These are phyloP conservation scores for Vigna angularis DNA, from an alignment of 306 rosid species.

Conservation along the genomic window DNA sequence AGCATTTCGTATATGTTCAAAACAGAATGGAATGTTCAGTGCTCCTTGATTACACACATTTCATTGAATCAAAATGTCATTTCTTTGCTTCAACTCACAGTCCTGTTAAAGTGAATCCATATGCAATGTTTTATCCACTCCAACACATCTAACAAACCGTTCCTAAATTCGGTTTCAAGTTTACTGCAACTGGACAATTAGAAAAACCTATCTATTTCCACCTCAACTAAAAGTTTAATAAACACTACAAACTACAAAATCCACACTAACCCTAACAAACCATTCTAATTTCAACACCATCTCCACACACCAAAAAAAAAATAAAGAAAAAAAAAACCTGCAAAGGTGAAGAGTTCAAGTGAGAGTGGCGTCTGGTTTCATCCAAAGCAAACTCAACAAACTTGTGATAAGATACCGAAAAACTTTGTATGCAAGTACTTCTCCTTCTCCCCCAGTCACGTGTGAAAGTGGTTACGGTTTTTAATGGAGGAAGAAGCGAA, in stretches of 20 bases:
- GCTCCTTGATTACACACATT: too few species aligned
- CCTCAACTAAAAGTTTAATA: too few species aligned
- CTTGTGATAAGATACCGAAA: slow-evolving; percentile 49
- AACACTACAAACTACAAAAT: background rate
- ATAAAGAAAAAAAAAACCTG: slow-evolving; percentile 31
- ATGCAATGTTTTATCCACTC: too few species aligned
- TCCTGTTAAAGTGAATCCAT: too few species aligned
- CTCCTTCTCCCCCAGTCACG: slow-evolving; percentile 30
- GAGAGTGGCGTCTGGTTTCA: slow-evolving; percentile 48
- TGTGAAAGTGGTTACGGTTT: slow-evolving; percentile 5
- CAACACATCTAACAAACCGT: too few species aligned
- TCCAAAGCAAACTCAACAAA: slow-evolving; percentile 57
- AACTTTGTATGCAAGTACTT: slow-evolving; percentile 6
- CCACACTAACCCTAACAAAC: slow-evolving; percentile 18
- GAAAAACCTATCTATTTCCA: background rate
- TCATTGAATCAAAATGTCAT: too few species aligned
- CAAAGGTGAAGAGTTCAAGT: slow-evolving; percentile 55
- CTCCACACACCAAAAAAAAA: background rate
- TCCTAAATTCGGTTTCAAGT: too few species aligned
- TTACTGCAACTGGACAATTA: too few species aligned
- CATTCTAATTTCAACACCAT: background rate
- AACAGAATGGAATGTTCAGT: too few species aligned
- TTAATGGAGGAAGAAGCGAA: slow-evolving; percentile 18
- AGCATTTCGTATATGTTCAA: too few species aligned
- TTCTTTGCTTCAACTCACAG: too few species aligned